Percentiles rank a stretch among this genome's conserved stretches.
These are phyloP conservation scores for Lactifluus piperatus DNA, from an alignment of 768 basidiomycete species.

Conservation along the genomic window DNA sequence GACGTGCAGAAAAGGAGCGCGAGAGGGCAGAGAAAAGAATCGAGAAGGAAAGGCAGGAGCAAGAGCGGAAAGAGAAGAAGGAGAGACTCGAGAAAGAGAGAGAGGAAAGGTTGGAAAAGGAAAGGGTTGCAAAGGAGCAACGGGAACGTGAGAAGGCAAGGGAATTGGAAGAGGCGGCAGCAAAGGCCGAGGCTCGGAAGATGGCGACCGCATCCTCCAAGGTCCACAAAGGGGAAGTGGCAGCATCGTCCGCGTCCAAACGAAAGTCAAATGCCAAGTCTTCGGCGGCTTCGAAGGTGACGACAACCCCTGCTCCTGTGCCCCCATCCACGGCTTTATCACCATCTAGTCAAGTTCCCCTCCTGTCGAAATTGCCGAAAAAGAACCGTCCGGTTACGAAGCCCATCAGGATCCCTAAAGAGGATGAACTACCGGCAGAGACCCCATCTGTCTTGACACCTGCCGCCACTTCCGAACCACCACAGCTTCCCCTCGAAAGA, in stretches of 20 bases:
- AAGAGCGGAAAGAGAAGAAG: conserved; percentile 33
- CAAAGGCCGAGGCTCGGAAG: conserved; percentile 8
- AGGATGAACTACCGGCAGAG: conserved; percentile 39
- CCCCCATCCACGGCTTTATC: conserved; percentile 22
- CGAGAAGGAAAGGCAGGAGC: conserved; percentile 32
- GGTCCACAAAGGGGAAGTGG: conserved; percentile 14
- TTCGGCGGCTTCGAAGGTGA: conserved; percentile 14
- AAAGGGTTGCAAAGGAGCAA: conserved; percentile 24
- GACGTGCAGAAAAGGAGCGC: conserved; percentile 53
- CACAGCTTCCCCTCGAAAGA: conserved; percentile 30
- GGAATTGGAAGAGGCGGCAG: conserved; percentile 25
- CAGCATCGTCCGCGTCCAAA: conserved; percentile 10
- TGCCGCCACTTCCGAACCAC: conserved; percentile 40
- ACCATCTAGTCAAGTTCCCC: conserved; percentile 52
- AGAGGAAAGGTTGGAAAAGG: conserved; percentile 27
- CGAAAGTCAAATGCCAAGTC: conserved; percentile 24
- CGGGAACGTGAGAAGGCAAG: conserved; percentile 22
- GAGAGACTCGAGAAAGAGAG: conserved; percentile 34
- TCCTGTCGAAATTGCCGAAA: conserved; percentile 77
- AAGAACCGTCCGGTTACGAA: conserved; percentile 64
- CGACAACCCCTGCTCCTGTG: conserved; percentile 20
- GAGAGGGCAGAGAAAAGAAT: conserved; percentile 52
- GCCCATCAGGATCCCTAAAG: conserved; percentile 50
- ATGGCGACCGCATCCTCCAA: conserved; percentile 1
- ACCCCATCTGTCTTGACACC: conserved; percentile 37